Percentiles rank a stretch among this genome's conserved stretches.
Evolutionary conservation across 140 eudicot genomes (phyloP).

Genomic region (Stevia rebaudiana): DNA sequence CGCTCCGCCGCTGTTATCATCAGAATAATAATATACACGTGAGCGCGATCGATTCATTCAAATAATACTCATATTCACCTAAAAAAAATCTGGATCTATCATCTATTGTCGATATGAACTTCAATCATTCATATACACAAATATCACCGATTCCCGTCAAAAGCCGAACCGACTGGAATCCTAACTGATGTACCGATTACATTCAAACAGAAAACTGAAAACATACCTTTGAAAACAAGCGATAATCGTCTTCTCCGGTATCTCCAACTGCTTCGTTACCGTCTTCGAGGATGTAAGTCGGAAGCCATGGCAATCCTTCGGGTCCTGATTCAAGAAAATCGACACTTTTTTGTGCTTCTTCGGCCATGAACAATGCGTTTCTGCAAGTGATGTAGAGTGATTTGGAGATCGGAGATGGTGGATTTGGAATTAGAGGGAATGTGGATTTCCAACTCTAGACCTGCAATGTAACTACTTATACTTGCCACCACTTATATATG

Average conservation of each 20-base stretch:
- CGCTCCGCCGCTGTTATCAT: too few relatives aligned
- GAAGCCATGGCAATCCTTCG: slow-evolving; percentile 37
- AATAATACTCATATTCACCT: background rate
- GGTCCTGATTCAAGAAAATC: slow-evolving; percentile 20
- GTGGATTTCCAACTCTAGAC: slow-evolving; percentile 66
- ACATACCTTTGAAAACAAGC: slow-evolving; percentile 21
- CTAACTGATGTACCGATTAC: too few relatives aligned
- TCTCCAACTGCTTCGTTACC: background rate
- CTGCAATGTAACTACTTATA: slow-evolving; percentile 70
- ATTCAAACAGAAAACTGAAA: background rate
- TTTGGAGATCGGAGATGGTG: slow-evolving; percentile 3
- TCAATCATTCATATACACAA: background rate
- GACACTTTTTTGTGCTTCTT: slow-evolving; percentile 1
- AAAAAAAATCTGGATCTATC: background rate
- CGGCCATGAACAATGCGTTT: slow-evolving; percentile 19
- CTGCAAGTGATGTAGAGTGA: slow-evolving; percentile 11
- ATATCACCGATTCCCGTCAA: too few relatives aligned
- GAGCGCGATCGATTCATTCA: background rate
- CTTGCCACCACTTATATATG: slow-evolving; percentile 37
- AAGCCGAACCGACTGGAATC: background rate
- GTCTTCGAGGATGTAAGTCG: slow-evolving; percentile 14
- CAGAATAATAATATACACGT: background rate
- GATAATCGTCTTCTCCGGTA: slow-evolving; percentile 21
- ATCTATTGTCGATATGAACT: background rate
- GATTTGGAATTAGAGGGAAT: slow-evolving; percentile 30